Evolutionary conservation across 2,329 filamentous ascomycete genomes (phyloP).

Genomic region (Acrocalymma vagum): DNA sequence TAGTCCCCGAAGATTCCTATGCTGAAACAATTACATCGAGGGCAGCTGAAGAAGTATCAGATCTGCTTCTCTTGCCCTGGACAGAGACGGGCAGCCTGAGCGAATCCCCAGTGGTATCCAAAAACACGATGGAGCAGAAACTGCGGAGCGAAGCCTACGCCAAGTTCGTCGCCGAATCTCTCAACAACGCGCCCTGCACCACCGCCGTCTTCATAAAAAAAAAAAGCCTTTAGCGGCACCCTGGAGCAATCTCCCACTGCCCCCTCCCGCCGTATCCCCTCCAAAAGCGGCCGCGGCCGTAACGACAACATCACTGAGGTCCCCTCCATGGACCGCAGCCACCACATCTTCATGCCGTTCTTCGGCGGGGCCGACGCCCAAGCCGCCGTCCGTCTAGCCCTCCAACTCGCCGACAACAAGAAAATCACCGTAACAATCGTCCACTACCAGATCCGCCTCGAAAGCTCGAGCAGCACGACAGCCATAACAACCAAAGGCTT

Average conservation of each 20-base stretch:
- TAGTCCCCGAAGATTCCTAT: constrained; percentile 79
- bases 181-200: neutral
- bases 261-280: neutral
- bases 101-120: neutral
- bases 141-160: neutral
- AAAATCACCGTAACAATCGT: neutral
- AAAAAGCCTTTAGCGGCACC: neutral
- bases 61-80: constrained; percentile 84
- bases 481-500: no score
- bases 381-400: neutral
- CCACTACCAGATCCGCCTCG: no score
- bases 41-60: constrained; percentile 58
- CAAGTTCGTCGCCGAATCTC: neutral
- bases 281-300: neutral
- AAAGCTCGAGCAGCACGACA: no score
- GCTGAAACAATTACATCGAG: constrained; percentile 75
- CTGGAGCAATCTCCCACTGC: neutral
- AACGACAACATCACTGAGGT: neutral
- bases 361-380: neutral
- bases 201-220: neutral
- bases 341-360: neutral
- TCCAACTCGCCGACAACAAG: constrained; percentile 2
- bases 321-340: neutral
- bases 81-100: constrained; percentile 69
- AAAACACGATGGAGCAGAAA: neutral